A percentile compares a stretch with the other conserved stretches of the same genome.
Evolutionary conservation across 805 yeast species (phyloP).

Genomic region (Dipodascus geniculatus): DNA sequence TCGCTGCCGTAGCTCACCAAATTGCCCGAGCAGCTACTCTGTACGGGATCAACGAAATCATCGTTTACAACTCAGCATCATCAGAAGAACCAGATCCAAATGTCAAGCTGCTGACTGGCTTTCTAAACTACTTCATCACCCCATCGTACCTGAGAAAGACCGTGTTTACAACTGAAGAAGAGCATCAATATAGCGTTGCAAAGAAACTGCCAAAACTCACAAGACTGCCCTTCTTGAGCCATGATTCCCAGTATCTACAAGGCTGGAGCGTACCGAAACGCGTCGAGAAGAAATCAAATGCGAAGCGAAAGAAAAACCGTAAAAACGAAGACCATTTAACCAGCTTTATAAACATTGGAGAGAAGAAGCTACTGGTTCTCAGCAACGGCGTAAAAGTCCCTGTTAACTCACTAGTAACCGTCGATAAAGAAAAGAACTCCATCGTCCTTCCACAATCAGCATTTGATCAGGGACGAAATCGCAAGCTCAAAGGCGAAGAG

Average conservation of each 20-base stretch:
- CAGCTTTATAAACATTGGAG: constrained; percentile 69
- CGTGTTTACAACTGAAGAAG: constrained; percentile 39
- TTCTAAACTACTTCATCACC: constrained; percentile 71
- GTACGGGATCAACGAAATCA: constrained; percentile 62
- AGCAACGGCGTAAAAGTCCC: constrained; percentile 48
- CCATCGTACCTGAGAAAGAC: constrained; percentile 68
- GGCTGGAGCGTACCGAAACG: constrained; percentile 40
- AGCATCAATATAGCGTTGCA: constrained; percentile 35
- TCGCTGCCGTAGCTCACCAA: constrained; percentile 63
- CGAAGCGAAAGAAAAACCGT: constrained; percentile 33
- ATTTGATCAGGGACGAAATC: constrained; percentile 34
- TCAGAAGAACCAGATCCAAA: constrained; percentile 19
- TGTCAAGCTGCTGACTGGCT: constrained; percentile 38
- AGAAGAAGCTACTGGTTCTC: constrained; percentile 44
- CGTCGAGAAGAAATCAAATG: constrained; percentile 13
- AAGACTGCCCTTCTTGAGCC: constrained; percentile 61
- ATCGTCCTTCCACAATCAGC: constrained; percentile 66
- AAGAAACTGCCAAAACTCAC: constrained; percentile 58
- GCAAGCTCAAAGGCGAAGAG: constrained; percentile 11
- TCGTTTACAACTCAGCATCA: constrained; percentile 43
- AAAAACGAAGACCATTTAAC: constrained; percentile 46
- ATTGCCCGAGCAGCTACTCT: constrained; percentile 64
- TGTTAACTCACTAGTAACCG: constrained; percentile 68
- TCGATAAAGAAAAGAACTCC: constrained; percentile 47
- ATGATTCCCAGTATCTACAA: constrained; percentile 40